phyloP scores from a whole-genome alignment of 306 rosid species.

The Quercus mongolica region DNA sequence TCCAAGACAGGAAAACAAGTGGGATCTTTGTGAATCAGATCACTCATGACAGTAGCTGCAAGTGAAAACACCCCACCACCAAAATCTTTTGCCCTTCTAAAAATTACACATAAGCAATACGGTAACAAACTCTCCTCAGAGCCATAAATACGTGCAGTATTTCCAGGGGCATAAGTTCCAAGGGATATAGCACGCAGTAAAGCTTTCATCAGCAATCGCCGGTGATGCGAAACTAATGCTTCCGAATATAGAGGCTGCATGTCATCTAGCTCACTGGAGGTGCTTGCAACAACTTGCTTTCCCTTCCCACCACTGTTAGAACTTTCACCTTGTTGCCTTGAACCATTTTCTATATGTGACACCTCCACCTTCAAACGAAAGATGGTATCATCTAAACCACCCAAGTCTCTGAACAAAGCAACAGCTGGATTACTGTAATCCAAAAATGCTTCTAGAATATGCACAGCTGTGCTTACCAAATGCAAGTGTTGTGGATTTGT shows the following conservation, averaged over 20 bases:
- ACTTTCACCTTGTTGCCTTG: conserved; percentile 62
- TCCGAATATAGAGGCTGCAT: conserved; percentile 78
- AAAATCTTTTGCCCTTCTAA: conserved; percentile 84
- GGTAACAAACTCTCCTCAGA: conserved; percentile 91
- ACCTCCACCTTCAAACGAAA: conserved; percentile 88
- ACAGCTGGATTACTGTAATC: conserved; percentile 98
- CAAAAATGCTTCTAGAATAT: conserved; percentile 94
- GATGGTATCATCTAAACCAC: conserved; percentile 93
- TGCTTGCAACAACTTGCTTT: conserved; percentile 37
- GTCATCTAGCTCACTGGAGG: conserved; percentile 63
- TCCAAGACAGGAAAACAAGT: conserved; percentile 88
- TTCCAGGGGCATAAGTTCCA: conserved; percentile 97
- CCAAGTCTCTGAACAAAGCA: conserved; percentile 93
- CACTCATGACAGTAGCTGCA: conserved; percentile 97
- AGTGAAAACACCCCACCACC: conserved; percentile 98
- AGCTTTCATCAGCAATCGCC: conserved; percentile 82
- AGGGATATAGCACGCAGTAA: conserved; percentile 91
- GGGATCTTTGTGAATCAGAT: conserved; percentile 94
- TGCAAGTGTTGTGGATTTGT: conserved; percentile 85
- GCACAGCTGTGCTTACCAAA: conserved; percentile 91
- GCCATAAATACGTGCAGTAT: conserved; percentile 68
- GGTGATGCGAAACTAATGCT: conserved; percentile 72
- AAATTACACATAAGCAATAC: conserved; percentile 75
- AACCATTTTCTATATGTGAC: conserved; percentile 68
- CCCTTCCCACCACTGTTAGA: conserved; percentile 46